Evolutionary conservation across 768 basidiomycete species (phyloP).

Genomic region (Suillus spraguei): DNA sequence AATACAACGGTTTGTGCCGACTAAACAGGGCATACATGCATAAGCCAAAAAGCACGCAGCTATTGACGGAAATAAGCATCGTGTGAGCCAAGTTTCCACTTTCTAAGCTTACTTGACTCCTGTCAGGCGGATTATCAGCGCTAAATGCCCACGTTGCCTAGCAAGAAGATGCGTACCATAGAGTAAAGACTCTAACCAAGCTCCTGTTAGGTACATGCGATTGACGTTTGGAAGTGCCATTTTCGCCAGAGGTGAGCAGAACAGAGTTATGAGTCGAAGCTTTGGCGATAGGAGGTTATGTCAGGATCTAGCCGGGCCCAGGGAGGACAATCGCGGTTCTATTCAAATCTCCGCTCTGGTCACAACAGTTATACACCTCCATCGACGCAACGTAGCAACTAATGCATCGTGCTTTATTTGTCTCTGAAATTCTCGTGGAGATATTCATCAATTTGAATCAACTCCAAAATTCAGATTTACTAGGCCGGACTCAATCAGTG

Average conservation of each 20-base stretch:
- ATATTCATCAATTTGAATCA: background rate
- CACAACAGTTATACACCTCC: background rate
- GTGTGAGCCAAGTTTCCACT: background rate
- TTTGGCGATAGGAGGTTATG: background rate
- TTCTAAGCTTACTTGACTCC: background rate
- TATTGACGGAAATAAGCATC: background rate
- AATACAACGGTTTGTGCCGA: background rate
- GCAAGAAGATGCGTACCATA: background rate
- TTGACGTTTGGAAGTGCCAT: background rate
- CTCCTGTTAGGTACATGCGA: background rate
- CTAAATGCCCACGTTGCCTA: too few species aligned
- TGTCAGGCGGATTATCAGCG: background rate
- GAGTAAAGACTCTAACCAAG: background rate
- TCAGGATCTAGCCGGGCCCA: too few species aligned
- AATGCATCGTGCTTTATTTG: slow-evolving; percentile 2
- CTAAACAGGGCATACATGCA: background rate
- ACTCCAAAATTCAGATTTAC: background rate
- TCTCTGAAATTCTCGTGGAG: background rate
- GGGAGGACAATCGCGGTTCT: background rate
- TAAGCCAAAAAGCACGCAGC: background rate
- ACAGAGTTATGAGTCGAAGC: background rate
- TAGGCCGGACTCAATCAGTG: background rate
- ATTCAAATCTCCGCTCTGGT: slow-evolving; percentile 1
- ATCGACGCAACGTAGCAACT: background rate
- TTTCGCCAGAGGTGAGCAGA: background rate